Evolutionary conservation across 2,329 filamentous ascomycete genomes (phyloP).

Genomic region (Trichoderma guizhouense): DNA sequence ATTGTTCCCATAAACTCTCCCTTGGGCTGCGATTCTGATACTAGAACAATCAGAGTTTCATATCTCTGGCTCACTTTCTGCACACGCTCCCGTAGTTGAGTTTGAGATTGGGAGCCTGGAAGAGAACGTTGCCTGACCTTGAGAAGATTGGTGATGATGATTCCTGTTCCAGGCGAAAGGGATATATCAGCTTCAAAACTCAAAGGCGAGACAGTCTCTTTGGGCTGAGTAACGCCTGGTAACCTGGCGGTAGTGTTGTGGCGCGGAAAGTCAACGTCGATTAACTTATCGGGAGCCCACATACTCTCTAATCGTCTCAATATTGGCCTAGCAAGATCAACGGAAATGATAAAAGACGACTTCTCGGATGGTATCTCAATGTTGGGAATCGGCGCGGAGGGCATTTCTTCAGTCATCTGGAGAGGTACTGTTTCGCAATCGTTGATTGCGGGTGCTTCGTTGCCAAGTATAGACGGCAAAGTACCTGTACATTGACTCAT

Average conservation of each 20-base stretch:
- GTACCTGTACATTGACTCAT: background rate
- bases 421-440: background rate
- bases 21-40: constrained; percentile 51
- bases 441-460: background rate
- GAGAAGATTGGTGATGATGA: constrained; percentile 69
- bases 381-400: constrained; percentile 21
- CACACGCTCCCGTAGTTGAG: constrained; percentile 55
- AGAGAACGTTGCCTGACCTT: constrained; percentile 68
- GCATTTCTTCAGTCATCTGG: background rate
- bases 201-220: constrained; percentile 35
- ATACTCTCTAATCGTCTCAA: constrained; percentile 48
- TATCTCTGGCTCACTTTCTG: constrained; percentile 55
- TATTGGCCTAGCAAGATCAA: constrained; percentile 45
- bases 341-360: constrained; percentile 49
- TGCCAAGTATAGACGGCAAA: background rate
- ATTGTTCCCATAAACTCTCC: constrained; percentile 42
- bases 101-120: constrained; percentile 44
- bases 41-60: constrained; percentile 63
- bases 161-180: constrained; percentile 63
- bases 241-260: constrained; percentile 30
- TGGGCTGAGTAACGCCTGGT: constrained; percentile 15
- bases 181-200: constrained; percentile 68
- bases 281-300: constrained; percentile 48
- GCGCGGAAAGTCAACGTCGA: constrained; percentile 58
- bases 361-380: constrained; percentile 19